These are phyloP conservation scores for Saccharomyces uvarum DNA, from an alignment of 1,139 yeast species.

Conservation along the genomic window DNA sequence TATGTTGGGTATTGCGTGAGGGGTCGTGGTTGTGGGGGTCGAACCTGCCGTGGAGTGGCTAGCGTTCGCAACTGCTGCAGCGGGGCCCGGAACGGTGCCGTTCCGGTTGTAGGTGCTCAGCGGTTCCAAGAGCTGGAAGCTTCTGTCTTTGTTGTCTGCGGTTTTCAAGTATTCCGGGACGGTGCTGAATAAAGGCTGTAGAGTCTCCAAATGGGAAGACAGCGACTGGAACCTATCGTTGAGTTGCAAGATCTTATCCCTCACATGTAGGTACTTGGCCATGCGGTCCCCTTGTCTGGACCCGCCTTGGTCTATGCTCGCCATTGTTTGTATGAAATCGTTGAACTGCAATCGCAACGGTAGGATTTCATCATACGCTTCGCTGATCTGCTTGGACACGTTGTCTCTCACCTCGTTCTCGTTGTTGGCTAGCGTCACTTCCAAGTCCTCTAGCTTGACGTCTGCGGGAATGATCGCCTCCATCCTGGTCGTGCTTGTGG, in stretches of 20 bases:
- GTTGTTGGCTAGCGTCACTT: constrained; percentile 13
- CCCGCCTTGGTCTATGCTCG: constrained; percentile 16
- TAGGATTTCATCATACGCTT: constrained; percentile 18
- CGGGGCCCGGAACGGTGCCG: constrained; percentile 11
- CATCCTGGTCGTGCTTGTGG: not conserved
- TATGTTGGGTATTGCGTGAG: constrained; percentile 5
- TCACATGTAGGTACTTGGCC: constrained; percentile 7
- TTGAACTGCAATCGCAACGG: constrained; percentile 27
- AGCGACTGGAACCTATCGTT: constrained; percentile 19
- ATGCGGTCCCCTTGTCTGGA: not conserved
- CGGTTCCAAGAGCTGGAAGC: constrained; percentile 24
- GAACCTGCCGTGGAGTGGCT: constrained; percentile 11
- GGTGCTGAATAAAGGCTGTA: constrained; percentile 25
- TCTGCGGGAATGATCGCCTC: not conserved
- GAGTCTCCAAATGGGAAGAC: constrained; percentile 19
- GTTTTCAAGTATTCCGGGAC: constrained; percentile 19
- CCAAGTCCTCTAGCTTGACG: constrained; percentile 18
- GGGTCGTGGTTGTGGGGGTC: constrained; percentile 9
- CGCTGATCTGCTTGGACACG: constrained; percentile 10
- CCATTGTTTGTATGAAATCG: constrained; percentile 23
- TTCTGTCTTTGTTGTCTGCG: constrained; percentile 15
- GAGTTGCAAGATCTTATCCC: constrained; percentile 19
- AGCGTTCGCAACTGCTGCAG: constrained; percentile 26
- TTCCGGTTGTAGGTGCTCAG: constrained; percentile 8
- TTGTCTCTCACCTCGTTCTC: constrained; percentile 9